Base-by-base conservation (phyloP, 176 grass and related monocot genomes). In the Avena sativa region DNA sequence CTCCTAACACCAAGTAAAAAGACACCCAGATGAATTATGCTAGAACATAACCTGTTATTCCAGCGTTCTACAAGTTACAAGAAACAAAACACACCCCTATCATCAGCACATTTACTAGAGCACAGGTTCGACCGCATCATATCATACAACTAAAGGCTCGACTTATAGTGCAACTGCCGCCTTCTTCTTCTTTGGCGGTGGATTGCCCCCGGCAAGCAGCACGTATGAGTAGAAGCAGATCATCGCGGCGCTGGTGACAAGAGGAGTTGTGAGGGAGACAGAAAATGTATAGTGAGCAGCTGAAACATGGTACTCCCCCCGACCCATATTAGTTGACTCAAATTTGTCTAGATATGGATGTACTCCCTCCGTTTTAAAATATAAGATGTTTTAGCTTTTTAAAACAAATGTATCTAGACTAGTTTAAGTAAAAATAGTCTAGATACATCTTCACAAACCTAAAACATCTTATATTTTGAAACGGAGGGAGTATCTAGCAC, bases 141-240 rank as follows among this genome's bases (percentile, higher is more conserved):
- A 43, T 43, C 40, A 38, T 44, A 15, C 9, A 15, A 28, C 23
- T 4, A 26, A 40, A 67, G 64, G 19, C 62, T 71, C 52, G 60
- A 82, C 26, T 59, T 86, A 88, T 80, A 71, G 83, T 76, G 86
- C 78, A 40, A 51, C 51, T 4, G 66, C 51, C 4, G 81, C 84
- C 81, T 87, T 84, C 88, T 87, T 84, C 86, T 92, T 92, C 81
- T 98, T 98, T 38, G 95, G 93, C 57, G 93, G 93, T 0, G 95
- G 93, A 75, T 98, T 95, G 23, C 95, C 95, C 57, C 93, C 95
- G 51, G 93, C 87, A 61, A 92, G 56, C 36, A 98, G 7, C 36
- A 98, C 95, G 17, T 98, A 98, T 0, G 76, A 81, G 83, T 98
- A 98, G 84, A 98, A 98, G 84, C 93, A 95, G 46, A 95, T 89